Percentiles rank a stretch among this genome's conserved stretches.
These are phyloP conservation scores for Fusarium protoensiforme DNA, from an alignment of 2,329 filamentous ascomycete species.

Conservation along the genomic window DNA sequence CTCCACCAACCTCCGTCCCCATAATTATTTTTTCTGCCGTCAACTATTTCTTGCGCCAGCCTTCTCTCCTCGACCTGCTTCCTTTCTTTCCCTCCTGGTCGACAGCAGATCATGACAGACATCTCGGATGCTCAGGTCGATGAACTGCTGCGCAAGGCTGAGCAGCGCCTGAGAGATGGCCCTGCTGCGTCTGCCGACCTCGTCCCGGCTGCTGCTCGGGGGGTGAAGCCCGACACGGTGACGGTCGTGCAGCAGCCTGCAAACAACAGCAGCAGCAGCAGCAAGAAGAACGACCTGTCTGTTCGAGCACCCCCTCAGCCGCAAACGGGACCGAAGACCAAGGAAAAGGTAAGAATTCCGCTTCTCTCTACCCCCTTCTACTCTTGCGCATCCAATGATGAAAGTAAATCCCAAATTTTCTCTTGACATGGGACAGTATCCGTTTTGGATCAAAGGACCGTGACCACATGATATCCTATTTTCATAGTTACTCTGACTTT, in stretches of 20 bases:
- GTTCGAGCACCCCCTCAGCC: slow-evolving; percentile 40
- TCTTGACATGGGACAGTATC: slow-evolving; percentile 53
- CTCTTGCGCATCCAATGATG: slow-evolving; percentile 47
- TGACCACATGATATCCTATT: slow-evolving; percentile 67
- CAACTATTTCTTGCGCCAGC: slow-evolving; percentile 36
- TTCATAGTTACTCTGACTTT: slow-evolving; percentile 81
- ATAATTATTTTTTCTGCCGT: slow-evolving; percentile 30
- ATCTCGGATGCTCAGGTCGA: slow-evolving; percentile 46
- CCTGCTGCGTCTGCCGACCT: slow-evolving; percentile 26
- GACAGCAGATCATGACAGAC: slow-evolving; percentile 44
- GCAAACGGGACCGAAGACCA: slow-evolving; percentile 28
- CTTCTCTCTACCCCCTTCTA: not conserved
- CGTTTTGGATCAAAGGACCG: slow-evolving; percentile 63
- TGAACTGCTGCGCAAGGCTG: slow-evolving; percentile 47
- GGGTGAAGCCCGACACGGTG: slow-evolving; percentile 24
- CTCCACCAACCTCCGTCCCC: slow-evolving; percentile 11
- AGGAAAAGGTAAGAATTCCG: slow-evolving; percentile 44
- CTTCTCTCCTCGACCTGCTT: slow-evolving; percentile 16
- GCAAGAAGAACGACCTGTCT: slow-evolving; percentile 40
- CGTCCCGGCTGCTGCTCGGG: slow-evolving; percentile 25
- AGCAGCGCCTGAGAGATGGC: slow-evolving; percentile 46
- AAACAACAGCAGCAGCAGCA: slow-evolving; percentile 22
- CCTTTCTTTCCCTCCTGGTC: slow-evolving; percentile 26
- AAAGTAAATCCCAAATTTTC: slow-evolving; percentile 51
- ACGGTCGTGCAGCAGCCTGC: slow-evolving; percentile 28